Evolutionary conservation across 2,329 filamentous ascomycete species (phyloP), one percentile per base, ranked within the genome.

Genomic region (Stemphylium lycopersici): DNA sequence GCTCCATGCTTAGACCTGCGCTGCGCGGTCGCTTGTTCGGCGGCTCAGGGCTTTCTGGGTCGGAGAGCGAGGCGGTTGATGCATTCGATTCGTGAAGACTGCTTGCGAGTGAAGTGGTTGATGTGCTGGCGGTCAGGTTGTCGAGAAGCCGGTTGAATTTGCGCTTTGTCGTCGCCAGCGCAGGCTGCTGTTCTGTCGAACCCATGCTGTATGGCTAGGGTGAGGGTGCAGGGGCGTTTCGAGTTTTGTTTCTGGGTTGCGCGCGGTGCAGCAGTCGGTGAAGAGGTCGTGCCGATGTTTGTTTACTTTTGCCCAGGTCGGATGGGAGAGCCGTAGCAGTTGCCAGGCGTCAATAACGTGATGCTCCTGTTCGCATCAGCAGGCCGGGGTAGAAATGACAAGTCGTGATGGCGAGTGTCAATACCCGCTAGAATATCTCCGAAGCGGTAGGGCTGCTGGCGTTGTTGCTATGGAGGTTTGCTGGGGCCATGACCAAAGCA

Each of bases 161-260:
- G 65, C 90, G 84, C 78, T 93, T 93, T n/a, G 88, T 90, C 20
- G 88, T 85, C 70, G 90, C 90, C 80, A 92, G 90, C 40, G 77
- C 78, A 44, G 78, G 69, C 49, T 68, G 66, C 37, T 61, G 62
- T 11, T 64, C 73, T 37, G 44, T 33, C 15, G 52, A 43, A 6
- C 48, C 34, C 53, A 58, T 55, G 15, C 13, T 54, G 16, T 42
- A n/a, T 12, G 31, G 39, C 33, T 46, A 33, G 39, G 31, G 8
- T 36, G 16, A 11, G 22, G 36, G 29, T 32, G 16, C n/a, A 13
- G 41, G 37, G 31, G 22, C 26, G 31, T 16, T 47, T 38, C 32
- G 26, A 20, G 39, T 48, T 31, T 26, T 43, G 50, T 13, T 39
- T 26, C 26, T 20, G 33, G 16, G 32, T 52, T 12, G 34, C 43